Base-by-base conservation (phyloP, 805 yeast genomes). In the Starmerella powellii region DNA sequence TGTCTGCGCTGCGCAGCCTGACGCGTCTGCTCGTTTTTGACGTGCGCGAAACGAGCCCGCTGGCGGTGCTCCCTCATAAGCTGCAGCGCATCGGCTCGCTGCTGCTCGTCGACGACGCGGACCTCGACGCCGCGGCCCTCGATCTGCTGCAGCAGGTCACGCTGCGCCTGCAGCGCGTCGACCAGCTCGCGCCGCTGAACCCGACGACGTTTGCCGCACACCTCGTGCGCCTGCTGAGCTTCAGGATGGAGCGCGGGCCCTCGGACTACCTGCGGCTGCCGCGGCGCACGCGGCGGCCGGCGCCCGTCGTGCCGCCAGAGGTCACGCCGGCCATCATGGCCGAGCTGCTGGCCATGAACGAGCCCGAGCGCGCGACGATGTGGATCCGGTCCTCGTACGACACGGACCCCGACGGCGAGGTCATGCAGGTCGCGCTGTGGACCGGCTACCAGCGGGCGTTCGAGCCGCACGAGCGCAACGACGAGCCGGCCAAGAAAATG, bases 361-460 rank as follows among this genome's bases (percentile, higher is more conserved):
- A 91, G 62, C 97, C 97, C 2, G 71, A 76, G 44, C 71, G 98
- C 48, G 95, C 97, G 0, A 83, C 94, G 4, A 72, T 85, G 24
- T 91, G 97, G 97, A 78, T 91, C 68, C 74, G 95, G 52, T 78
- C 94, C 52, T 80, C 88, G 51, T 91, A 86, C 63, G 86, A 78
- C 53, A 85, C 93, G 4, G 74, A 69, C 34, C 65, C 72, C 10
- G 76, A 71, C 8, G 85, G 88, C 3, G 95, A 86, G 56, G 95
- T 87, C 10, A 86, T 96, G 0, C 98, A 91, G 63, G 87, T 91
- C 20, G 81, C 93, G 16, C 70, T 91, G 34, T 91, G 98, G 98
- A 84, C 86, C 60, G 76, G 94, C 1, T 91, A 91, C 63, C 97
- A 91, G 60, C 66, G 76, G 12, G 91, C 81, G 58, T 91, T 91